These are phyloP conservation scores for Clitopilus passeckerianus DNA, from an alignment of 768 basidiomycete species.

Conservation along the genomic window DNA sequence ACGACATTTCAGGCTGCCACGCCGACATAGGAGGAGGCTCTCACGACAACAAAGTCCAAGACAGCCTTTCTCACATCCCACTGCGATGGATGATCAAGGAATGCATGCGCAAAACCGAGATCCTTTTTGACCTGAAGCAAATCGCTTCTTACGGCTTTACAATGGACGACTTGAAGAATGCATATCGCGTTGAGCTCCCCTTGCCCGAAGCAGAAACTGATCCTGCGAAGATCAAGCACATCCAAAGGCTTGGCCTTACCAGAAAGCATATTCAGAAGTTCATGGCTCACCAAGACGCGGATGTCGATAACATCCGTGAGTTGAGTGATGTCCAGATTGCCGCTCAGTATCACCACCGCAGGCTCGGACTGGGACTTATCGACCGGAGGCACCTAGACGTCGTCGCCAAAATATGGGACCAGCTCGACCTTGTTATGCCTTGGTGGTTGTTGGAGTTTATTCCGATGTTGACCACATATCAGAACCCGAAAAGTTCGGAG, in stretches of 20 bases:
- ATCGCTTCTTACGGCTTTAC: constrained; percentile 14
- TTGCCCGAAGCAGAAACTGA: constrained; percentile 3
- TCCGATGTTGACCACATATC: constrained; percentile 17
- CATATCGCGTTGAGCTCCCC: constrained; percentile 1
- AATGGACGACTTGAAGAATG: constrained; percentile 6
- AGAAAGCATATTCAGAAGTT: neutral
- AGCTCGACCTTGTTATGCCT: constrained; percentile 9
- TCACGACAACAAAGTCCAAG: constrained; percentile 10
- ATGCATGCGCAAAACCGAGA: constrained; percentile 15
- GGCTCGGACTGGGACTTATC: neutral
- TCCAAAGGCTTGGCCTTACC: neutral
- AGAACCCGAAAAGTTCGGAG: constrained; percentile 6
- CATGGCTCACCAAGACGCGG: neutral
- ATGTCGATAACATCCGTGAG: neutral
- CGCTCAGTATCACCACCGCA: neutral
- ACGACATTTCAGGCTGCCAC: constrained; percentile 11
- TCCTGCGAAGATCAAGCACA: neutral
- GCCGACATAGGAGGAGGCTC: constrained; percentile 21
- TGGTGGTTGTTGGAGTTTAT: constrained; percentile 22
- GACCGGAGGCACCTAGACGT: constrained; percentile 8
- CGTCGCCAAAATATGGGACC: constrained; percentile 15
- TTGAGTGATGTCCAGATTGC: neutral
- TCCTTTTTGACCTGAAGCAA: constrained; percentile 15
- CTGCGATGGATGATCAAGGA: constrained; percentile 26
- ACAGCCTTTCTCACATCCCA: constrained; percentile 19